Evolutionary conservation across 2,329 filamentous ascomycete genomes (phyloP).

Genomic region (Apiospora kogelbergensis): DNA sequence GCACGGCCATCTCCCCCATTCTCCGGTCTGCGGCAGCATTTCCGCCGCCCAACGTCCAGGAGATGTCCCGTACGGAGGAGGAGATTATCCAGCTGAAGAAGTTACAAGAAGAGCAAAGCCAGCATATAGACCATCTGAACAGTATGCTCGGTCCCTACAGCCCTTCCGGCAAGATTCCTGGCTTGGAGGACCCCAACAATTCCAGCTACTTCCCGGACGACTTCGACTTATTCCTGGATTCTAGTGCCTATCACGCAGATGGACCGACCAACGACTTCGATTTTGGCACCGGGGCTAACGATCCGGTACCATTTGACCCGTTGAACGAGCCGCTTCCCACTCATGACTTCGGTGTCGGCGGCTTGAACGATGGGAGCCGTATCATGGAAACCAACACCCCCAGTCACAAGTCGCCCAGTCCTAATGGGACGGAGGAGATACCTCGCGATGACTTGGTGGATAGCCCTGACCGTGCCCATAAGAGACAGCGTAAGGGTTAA

Average conservation of each 20-base stretch:
- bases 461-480: constrained; percentile 29
- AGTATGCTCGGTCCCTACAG: constrained; percentile 76
- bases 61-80: constrained; percentile 67
- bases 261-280: constrained; percentile 38
- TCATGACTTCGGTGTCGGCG: constrained; percentile 10
- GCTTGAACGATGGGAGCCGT: constrained; percentile 17
- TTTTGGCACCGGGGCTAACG: constrained; percentile 36
- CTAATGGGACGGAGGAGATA: constrained; percentile 52
- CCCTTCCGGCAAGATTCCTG: constrained; percentile 76
- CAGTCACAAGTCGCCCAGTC: constrained; percentile 42
- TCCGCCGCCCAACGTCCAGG: constrained; percentile 53
- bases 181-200: constrained; percentile 50
- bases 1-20: constrained; percentile 44
- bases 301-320: constrained; percentile 24
- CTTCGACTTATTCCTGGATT: constrained; percentile 49
- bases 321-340: constrained; percentile 25
- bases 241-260: constrained; percentile 28
- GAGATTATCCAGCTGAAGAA: constrained; percentile 79
- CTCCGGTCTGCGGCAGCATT: constrained; percentile 39
- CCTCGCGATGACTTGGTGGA: constrained; percentile 41
- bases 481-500: constrained; percentile 33
- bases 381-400: constrained; percentile 31
- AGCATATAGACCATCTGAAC: constrained; percentile 73
- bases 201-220: constrained; percentile 38
- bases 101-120: constrained; percentile 76